These are phyloP conservation scores for Coffea humblotiana DNA, from an alignment of 305 asterid genomes.

Conservation along the genomic window DNA sequence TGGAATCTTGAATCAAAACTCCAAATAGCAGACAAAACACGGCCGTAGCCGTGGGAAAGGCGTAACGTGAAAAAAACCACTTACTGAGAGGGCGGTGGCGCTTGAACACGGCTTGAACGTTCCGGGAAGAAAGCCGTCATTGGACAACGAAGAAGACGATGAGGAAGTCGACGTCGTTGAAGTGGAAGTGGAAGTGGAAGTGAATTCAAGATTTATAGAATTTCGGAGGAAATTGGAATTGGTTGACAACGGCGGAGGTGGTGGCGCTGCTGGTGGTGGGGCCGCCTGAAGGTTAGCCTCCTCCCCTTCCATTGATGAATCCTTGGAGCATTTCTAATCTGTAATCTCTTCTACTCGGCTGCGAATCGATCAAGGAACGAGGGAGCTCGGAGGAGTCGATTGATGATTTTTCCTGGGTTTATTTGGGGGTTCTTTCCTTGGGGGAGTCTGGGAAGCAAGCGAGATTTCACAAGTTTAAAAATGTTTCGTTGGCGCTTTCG, in stretches of 20 bases:
- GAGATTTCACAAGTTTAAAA: conserved; percentile 24
- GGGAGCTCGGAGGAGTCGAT: conserved; percentile 1
- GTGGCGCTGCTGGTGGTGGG: conserved; percentile 13
- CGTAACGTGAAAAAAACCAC: background rate
- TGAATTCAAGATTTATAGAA: conserved; percentile 54
- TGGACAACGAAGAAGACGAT: conserved; percentile 44
- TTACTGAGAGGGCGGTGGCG: conserved; percentile 81
- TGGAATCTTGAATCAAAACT: background rate
- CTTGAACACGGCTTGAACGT: conserved; percentile 70
- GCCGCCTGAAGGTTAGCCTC: conserved; percentile 75
- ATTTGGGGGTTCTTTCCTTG: background rate
- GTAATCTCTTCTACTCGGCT: conserved; percentile 6
- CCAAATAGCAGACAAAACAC: background rate
- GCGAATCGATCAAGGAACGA: background rate
- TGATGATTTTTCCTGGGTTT: background rate
- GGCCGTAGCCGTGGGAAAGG: background rate
- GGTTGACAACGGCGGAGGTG: background rate
- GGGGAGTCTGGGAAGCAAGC: background rate
- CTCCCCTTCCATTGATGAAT: conserved; percentile 81
- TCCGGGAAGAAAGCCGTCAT: conserved; percentile 62
- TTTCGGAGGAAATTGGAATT: conserved; percentile 39
- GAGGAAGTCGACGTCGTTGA: conserved; percentile 62
- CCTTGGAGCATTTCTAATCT: conserved; percentile 52
- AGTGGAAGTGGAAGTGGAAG: conserved; percentile 49
- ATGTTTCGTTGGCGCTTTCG: conserved; percentile 38